Evolutionary conservation across 306 rosid genomes (phyloP).

Genomic region (Prunus mira): DNA sequence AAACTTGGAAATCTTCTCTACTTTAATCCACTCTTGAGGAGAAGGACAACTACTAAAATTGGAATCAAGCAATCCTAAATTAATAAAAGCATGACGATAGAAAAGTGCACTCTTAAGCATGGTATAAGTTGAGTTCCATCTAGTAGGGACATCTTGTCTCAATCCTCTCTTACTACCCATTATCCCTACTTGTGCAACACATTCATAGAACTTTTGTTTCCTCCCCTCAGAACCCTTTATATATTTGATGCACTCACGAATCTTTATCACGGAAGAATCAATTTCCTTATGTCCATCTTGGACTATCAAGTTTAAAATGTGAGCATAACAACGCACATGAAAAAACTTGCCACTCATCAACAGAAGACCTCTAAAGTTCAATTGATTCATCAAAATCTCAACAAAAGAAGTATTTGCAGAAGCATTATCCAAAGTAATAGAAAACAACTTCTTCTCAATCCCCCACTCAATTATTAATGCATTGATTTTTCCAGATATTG

Average conservation of each 20-base stretch:
- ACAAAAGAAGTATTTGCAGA: neutral
- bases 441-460: neutral
- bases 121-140: neutral
- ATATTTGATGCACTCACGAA: neutral
- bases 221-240: neutral
- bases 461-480: neutral
- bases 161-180: neutral
- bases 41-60: neutral
- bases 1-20: neutral
- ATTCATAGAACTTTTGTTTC: neutral
- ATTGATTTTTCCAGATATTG: neutral
- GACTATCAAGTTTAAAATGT: neutral
- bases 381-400: neutral
- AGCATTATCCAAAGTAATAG: neutral
- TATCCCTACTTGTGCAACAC: neutral
- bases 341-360: neutral
- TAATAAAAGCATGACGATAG: neutral
- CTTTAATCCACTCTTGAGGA: neutral
- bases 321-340: neutral
- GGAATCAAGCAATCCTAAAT: neutral
- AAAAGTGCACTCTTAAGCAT: neutral
- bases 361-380: neutral
- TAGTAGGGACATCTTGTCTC: neutral
- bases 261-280: neutral
- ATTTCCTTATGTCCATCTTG: neutral